Evolutionary conservation across 2,329 filamentous ascomycete genomes (phyloP).

Genomic region (Cladobotryum protrusum): DNA sequence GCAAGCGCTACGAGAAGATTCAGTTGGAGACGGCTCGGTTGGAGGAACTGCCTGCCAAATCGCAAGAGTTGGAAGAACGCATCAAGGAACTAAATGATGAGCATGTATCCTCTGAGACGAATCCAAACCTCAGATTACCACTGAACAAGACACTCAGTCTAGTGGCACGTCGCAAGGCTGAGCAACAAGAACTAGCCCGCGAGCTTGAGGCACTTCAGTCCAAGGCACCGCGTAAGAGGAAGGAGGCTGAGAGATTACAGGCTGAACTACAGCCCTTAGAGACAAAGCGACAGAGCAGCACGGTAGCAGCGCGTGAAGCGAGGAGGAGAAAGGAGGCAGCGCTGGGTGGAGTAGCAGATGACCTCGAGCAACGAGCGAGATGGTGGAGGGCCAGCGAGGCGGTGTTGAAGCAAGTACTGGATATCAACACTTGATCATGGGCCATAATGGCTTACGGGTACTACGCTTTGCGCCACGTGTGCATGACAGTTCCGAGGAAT

Average conservation of each 20-base stretch:
- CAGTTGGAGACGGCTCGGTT: constrained; percentile 43
- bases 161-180: constrained; percentile 44
- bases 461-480: not conserved
- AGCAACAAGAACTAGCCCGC: constrained; percentile 52
- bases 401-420: constrained; percentile 56
- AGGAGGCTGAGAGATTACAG: constrained; percentile 60
- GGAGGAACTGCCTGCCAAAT: constrained; percentile 45
- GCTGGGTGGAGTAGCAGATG: constrained; percentile 60
- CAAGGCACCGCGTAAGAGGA: constrained; percentile 58
- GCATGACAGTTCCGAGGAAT: not conserved
- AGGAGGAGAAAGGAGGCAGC: constrained; percentile 60
- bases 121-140: constrained; percentile 48
- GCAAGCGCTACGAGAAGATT: constrained; percentile 45
- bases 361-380: constrained; percentile 67
- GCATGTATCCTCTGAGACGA: constrained; percentile 29
- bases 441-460: too few relatives aligned
- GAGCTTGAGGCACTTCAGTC: constrained; percentile 58
- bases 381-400: constrained; percentile 69
- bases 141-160: constrained; percentile 51
- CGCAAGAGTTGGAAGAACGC: constrained; percentile 41
- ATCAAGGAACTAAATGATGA: constrained; percentile 40
- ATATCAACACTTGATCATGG: constrained; percentile 37
- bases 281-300: constrained; percentile 57
- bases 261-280: constrained; percentile 64
- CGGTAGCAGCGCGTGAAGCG: constrained; percentile 64